A percentile compares a stretch with the other conserved stretches of the same genome.
Evolutionary conservation across 345 rosid species (phyloP).

Genomic region (Arabidopsis suecica): DNA sequence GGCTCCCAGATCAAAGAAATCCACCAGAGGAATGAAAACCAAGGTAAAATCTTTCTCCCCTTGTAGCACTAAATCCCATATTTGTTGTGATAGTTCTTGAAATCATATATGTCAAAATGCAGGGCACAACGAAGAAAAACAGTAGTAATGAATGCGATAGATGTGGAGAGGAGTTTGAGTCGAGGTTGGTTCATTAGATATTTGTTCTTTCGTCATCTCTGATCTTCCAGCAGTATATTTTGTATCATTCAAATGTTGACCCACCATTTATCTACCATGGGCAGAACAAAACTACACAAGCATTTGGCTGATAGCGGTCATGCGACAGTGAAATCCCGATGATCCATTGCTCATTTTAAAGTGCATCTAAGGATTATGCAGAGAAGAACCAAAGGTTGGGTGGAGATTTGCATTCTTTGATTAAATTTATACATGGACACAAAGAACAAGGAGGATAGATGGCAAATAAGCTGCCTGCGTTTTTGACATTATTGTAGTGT

Average conservation of each 20-base stretch:
- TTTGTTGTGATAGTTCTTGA: conserved; percentile 9
- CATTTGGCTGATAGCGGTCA: conserved; percentile 87
- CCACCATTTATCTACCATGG: conserved; percentile 1
- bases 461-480: conserved; percentile 20
- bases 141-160: conserved; percentile 63
- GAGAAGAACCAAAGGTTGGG: conserved; percentile 28
- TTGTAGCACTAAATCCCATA: conserved; percentile 9
- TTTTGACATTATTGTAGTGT: conserved; percentile 27
- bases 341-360: conserved; percentile 34
- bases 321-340: conserved; percentile 61
- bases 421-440: conserved; percentile 34
- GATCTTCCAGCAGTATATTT: neutral
- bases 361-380: conserved; percentile 25
- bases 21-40: conserved; percentile 76
- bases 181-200: conserved; percentile 60
- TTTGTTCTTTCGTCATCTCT: conserved; percentile 13
- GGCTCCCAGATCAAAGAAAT: conserved; percentile 60
- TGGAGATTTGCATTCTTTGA: conserved; percentile 40
- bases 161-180: conserved; percentile 85
- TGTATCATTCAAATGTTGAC: conserved; percentile 17
- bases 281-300: conserved; percentile 77
- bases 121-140: conserved; percentile 64
- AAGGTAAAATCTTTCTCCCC: conserved; percentile 58
- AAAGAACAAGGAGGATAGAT: neutral
- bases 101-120: conserved; percentile 35